Percentiles rank a stretch among this genome's conserved stretches.
These are phyloP conservation scores for Flaveria brownii DNA, from an alignment of 129 eudicot species.

Conservation along the genomic window DNA sequence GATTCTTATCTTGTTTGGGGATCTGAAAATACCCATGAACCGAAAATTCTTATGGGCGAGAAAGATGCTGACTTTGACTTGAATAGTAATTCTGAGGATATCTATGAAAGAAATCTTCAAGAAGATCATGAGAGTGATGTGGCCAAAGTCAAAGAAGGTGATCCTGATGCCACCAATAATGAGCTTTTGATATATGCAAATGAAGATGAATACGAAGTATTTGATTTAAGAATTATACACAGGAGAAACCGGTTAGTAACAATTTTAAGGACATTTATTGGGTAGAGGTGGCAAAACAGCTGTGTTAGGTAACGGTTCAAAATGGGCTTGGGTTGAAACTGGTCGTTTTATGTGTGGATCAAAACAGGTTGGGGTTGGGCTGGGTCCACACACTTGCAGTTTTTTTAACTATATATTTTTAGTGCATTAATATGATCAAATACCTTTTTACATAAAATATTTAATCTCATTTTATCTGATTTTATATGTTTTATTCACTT, in stretches of 20 bases:
- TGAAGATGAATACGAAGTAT: constrained; percentile 81
- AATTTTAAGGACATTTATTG: neutral
- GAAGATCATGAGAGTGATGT: constrained; percentile 37
- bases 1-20: constrained; percentile 34
- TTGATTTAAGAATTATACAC: constrained; percentile 72
- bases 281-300: constrained; percentile 19
- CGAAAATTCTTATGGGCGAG: constrained; percentile 1
- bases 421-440: neutral
- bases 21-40: constrained; percentile 33
- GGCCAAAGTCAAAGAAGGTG: constrained; percentile 50
- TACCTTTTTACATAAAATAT: neutral
- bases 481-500: neutral
- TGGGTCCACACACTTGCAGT: neutral
- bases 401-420: neutral
- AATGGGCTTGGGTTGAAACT: neutral
- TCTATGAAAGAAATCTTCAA: constrained; percentile 17
- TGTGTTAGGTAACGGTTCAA: neutral
- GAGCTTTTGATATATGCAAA: constrained; percentile 34
- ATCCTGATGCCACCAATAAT: constrained; percentile 39
- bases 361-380: neutral
- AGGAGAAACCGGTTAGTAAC: constrained; percentile 77
- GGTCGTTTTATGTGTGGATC: neutral
- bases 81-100: constrained; percentile 23
- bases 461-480: neutral
- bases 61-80: constrained; percentile 35